Conservation (phyloP, 108 stramenopile genomes). For the Schizochytrium sp. region DNA sequence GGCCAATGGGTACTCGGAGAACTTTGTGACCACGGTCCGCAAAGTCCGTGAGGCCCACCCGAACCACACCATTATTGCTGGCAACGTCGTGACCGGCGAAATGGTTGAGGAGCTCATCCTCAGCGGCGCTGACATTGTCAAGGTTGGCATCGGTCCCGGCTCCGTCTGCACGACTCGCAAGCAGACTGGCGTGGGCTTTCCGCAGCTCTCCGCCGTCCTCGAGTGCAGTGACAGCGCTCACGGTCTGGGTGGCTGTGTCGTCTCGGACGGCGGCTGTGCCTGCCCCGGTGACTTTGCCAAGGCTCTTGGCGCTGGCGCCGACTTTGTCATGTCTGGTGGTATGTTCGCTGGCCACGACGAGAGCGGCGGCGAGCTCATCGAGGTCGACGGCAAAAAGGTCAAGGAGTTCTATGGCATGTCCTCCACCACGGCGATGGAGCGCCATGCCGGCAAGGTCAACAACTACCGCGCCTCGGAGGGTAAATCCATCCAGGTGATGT, state of each 20-base stretch:
- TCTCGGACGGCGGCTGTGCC: slow-evolving; percentile 46
- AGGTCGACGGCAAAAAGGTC: slow-evolving; percentile 21
- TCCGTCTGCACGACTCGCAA: slow-evolving; percentile 50
- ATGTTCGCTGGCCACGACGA: slow-evolving; percentile 51
- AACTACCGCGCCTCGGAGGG: slow-evolving; percentile 51
- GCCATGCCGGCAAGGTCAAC: slow-evolving; percentile 47
- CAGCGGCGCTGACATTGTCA: slow-evolving; percentile 47
- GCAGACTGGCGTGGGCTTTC: slow-evolving; percentile 52
- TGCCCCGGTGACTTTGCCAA: slow-evolving; percentile 48
- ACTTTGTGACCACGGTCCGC: slow-evolving; percentile 30
- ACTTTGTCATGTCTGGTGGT: slow-evolving; percentile 53
- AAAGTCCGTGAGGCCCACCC: slow-evolving; percentile 14
- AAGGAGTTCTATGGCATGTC: slow-evolving; percentile 53
- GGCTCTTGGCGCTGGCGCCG: slow-evolving; percentile 46
- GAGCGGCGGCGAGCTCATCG: slow-evolving; percentile 38
- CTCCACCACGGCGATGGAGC: slow-evolving; percentile 44
- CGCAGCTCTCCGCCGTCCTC: slow-evolving; percentile 41
- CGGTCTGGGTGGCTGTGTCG: slow-evolving; percentile 40
- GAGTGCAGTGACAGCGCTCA: slow-evolving; percentile 50
- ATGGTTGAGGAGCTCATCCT: slow-evolving; percentile 46
- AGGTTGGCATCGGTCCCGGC: slow-evolving; percentile 46
- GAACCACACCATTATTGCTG: slow-evolving; percentile 40
- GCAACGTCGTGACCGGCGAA: slow-evolving; percentile 51
- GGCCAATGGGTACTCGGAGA: slow-evolving; percentile 46
- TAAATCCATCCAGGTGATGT: slow-evolving; percentile 42